Evolutionary conservation across 2,329 filamentous ascomycete species (phyloP), one percentile per base, ranked within the genome.

Genomic region (Trematosphaeria pertusa): DNA sequence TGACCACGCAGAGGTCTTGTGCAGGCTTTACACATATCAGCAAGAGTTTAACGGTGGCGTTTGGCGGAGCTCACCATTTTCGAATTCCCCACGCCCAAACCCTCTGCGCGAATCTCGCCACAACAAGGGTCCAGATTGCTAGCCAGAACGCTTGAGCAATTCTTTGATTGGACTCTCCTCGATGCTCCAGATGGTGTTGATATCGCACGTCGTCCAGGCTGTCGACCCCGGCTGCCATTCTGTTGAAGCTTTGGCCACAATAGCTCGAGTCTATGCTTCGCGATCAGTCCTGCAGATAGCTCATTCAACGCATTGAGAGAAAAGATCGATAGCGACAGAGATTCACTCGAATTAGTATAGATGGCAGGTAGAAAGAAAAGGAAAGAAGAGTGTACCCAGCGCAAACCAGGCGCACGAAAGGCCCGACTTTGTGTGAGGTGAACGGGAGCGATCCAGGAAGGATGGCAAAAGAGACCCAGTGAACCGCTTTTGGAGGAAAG

Each of bases 181-280:
- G 51, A 37, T 65, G 61, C 33, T 51, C 45, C 7, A 64, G 35
- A 34, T 65, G 62, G 38, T 64, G 55, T 22, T 62, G 52, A 37
- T 62, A 61, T 8, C 62, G 59, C 14, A 58, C 46, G 30, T 62
- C 53, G 17, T 63, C 61, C 26, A 63, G 34, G 14, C 55, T 26
- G 31, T 34, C n/a, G 20, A 34, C 22, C 26, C 18, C n/a, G 35
- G 19, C 15, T 15, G 28, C 19, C 12, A 9, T n/a, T 37, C 20
- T 15, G 31, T 42, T 26, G 39, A 42, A 42, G 35, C 39, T 28
- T 24, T 35, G 15, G 39, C n/a, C n/a, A n/a, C n/a, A n/a, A n/a
- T n/a, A n/a, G n/a, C n/a, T n/a, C n/a, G n/a, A n/a, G n/a, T n/a
- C n/a, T n/a, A n/a, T n/a, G n/a, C n/a, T n/a, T n/a, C n/a, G n/a